Base-by-base conservation (phyloP, 169 alveolate species). In the Cystoisospora suis region DNA sequence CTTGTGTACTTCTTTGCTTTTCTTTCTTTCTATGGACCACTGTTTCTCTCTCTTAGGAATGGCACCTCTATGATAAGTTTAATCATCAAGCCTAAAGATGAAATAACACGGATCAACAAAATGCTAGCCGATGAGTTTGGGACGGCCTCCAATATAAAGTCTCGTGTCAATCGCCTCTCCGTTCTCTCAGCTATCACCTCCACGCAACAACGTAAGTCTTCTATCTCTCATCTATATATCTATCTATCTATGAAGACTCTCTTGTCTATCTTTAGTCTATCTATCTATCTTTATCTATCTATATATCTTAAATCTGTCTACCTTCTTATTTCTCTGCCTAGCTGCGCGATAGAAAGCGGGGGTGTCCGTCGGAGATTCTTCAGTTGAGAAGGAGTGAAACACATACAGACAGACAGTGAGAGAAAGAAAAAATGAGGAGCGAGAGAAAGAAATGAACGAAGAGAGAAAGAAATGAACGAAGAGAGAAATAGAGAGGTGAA, bases 1-100 rank as follows among this genome's bases (percentile, higher is more conserved):
- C 75, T 5, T n/a, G 20, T 38, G 12, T 9, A 6, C 40, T 65
- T 65, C 77, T 9, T 15, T 15, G 20, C 77, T 65, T 27, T 38
- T 65, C 77, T 9, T 9, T 65, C 29, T 6, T 65, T n/a, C 77
- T 69, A 6, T 9, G 40, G 23, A 27, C 3, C 15, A 2, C 44
- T 69, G 49, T 69, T 17, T 46, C 4, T 32, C 38, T 69, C 29
- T 69, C 15, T 27, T 27, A 90, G 98, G 65, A 97, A 97, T 86
- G 99, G 99, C 88, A 98, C 99, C 15, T 97, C 99, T 83, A 98
- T 98, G 98, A 98, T 99, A 87, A 97, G 99, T 59, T 91, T 99
- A 53, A 97, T 98, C 42, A 97, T 99, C 58, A 98, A 98, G 70
- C 99, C 99, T 34, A 98, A 98, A 94, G 99, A 98, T 75, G 99